Evolutionary conservation across 2,329 filamentous ascomycete genomes (phyloP).

Genomic region (Fusarium subtropicale): DNA sequence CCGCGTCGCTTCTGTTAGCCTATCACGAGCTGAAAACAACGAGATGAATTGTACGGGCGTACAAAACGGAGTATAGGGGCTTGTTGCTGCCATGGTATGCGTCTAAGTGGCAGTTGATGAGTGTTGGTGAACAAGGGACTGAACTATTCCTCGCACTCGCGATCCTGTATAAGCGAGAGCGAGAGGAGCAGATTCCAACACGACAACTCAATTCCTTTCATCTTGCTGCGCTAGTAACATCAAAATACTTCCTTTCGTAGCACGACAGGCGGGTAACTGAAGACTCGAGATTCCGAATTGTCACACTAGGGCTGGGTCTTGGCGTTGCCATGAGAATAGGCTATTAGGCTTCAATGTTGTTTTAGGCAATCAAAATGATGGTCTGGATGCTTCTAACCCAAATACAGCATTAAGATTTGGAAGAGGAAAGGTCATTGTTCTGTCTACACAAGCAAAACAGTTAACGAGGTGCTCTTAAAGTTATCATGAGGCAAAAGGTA

Average conservation of each 20-base stretch:
- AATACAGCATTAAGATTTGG: background rate
- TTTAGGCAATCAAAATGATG: background rate
- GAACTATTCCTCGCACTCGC: background rate
- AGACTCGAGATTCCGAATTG: slow-evolving; percentile 16
- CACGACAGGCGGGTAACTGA: background rate
- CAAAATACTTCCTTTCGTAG: background rate
- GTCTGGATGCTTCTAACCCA: too few species aligned
- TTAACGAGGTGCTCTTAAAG: background rate
- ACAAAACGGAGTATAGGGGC: background rate
- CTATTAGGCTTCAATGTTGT: background rate
- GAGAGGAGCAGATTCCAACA: background rate
- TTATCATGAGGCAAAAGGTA: background rate
- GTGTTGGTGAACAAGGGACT: background rate
- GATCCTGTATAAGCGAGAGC: slow-evolving; percentile 7
- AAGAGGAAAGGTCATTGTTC: background rate
- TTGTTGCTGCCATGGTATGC: background rate
- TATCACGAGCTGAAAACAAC: slow-evolving; percentile 22
- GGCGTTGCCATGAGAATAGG: slow-evolving; percentile 10
- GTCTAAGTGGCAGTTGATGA: background rate
- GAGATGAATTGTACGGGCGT: slow-evolving; percentile 3
- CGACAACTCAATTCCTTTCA: background rate
- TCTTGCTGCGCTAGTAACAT: background rate
- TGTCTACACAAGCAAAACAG: background rate
- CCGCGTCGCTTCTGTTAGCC: slow-evolving; percentile 26
- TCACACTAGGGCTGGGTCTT: slow-evolving; percentile 1